Conservation (phyloP, 75 land plant genomes). For the Larix kaempferi region DNA sequence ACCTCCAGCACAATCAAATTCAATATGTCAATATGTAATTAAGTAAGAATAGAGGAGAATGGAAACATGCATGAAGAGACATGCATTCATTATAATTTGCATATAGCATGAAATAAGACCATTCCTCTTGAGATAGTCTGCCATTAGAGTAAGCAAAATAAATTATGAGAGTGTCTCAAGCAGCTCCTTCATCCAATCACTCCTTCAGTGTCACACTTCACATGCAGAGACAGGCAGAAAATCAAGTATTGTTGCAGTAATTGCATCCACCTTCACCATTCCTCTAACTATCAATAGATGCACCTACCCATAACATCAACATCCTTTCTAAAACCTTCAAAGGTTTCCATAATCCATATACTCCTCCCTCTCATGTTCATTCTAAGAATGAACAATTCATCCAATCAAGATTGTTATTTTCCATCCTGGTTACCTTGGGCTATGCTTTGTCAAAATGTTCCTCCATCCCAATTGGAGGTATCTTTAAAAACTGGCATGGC, state of each 20-base stretch:
- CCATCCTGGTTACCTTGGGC: no score
- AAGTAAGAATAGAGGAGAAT: not conserved
- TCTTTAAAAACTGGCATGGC: no score
- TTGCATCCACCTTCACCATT: conserved; percentile 73
- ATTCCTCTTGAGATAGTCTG: conserved; percentile 92
- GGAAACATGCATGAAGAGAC: conserved; percentile 3
- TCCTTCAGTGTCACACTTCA: conserved; percentile 98
- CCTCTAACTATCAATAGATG: conserved; percentile 72
- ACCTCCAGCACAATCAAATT: conserved; percentile 45
- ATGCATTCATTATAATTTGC: conserved; percentile 88
- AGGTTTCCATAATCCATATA: no score
- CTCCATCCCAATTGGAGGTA: no score
- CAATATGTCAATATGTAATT: not conserved
- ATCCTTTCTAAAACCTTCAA: not conserved
- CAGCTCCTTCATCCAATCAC: conserved; percentile 88
- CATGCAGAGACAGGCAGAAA: conserved; percentile 79
- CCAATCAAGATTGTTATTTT: no score
- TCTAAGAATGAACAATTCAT: no score
- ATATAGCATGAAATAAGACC: conserved; percentile 97
- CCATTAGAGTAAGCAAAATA: conserved; percentile 97
- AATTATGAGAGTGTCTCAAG: conserved; percentile 99
- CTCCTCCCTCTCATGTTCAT: no score
- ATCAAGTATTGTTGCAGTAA: conserved; percentile 92
- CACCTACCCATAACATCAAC: conserved; percentile 31
- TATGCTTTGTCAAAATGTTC: no score